Evolutionary conservation across 768 basidiomycete species (phyloP).

Genomic region (Amanita inopinata): DNA sequence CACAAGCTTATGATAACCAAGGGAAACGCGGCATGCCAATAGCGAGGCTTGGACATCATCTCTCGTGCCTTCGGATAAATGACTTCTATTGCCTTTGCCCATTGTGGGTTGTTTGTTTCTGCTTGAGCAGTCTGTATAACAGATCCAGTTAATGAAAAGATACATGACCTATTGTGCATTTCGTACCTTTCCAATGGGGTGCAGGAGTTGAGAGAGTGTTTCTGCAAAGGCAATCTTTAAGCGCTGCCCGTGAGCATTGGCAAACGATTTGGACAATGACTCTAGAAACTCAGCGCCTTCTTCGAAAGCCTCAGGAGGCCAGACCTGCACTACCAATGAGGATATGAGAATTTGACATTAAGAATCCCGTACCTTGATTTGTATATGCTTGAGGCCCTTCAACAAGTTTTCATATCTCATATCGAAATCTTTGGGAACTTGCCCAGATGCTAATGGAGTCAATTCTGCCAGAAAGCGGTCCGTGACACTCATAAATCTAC

Average conservation of each 20-base stretch:
- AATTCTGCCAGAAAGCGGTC: conserved; percentile 84
- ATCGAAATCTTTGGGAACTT: conserved; percentile 73
- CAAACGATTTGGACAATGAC: conserved; percentile 72
- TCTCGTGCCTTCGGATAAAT: conserved; percentile 77
- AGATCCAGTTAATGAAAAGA: conserved; percentile 4
- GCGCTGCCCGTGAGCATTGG: conserved; percentile 71
- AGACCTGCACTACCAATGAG: conserved; percentile 44
- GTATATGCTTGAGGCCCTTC: conserved; percentile 69
- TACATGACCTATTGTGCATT: not conserved
- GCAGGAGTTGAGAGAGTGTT: conserved; percentile 62
- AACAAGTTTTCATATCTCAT: conserved; percentile 79
- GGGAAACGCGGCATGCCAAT: conserved; percentile 84
- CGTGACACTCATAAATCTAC: conserved; percentile 84
- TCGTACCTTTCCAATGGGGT: conserved; percentile 79
- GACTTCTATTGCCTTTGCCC: conserved; percentile 84
- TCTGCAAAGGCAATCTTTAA: conserved; percentile 85
- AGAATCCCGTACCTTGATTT: conserved; percentile 66
- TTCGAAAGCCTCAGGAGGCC: conserved; percentile 89
- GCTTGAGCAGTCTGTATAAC: conserved; percentile 74
- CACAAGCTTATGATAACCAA: conserved; percentile 77
- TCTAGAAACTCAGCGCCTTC: conserved; percentile 89
- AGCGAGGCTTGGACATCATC: conserved; percentile 81
- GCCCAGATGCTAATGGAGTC: conserved; percentile 59
- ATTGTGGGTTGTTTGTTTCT: conserved; percentile 90
- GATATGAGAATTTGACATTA: not conserved